Percentiles rank a stretch among this genome's conserved stretches.
phyloP scores from a whole-genome alignment of 2,329 filamentous ascomycete genomes.

The Orbilia javanica region DNA sequence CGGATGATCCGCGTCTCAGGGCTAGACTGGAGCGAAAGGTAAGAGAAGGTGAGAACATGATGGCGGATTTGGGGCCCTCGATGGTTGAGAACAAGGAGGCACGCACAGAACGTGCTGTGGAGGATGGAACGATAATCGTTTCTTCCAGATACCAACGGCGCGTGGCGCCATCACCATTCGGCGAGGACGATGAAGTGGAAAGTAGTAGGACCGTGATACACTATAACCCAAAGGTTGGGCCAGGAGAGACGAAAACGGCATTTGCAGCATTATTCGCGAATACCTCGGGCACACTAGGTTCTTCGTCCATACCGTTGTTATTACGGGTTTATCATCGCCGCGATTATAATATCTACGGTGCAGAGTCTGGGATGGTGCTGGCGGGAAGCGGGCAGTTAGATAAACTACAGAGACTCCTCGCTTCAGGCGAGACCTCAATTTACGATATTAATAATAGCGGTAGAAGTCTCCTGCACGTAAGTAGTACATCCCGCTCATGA shows the following conservation, averaged over 20 bases:
- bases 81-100: neutral
- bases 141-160: conserved; percentile 16
- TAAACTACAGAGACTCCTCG: conserved; percentile 18
- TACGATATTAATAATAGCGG: conserved; percentile 38
- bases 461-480: conserved; percentile 43
- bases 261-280: conserved; percentile 8
- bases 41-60: neutral
- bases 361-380: neutral
- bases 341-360: neutral
- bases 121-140: conserved; percentile 22
- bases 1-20: conserved; percentile 9
- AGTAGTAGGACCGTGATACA: conserved; percentile 13
- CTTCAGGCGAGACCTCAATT: conserved; percentile 7
- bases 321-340: conserved; percentile 35
- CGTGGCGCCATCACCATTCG: neutral
- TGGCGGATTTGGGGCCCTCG: neutral
- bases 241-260: conserved; percentile 22
- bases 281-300: conserved; percentile 18
- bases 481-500: neutral
- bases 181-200: conserved; percentile 25
- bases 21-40: neutral
- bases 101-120: neutral
- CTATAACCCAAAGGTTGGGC: conserved; percentile 11
- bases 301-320: conserved; percentile 28
- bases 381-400: conserved; percentile 11